Evolutionary conservation across 768 basidiomycete genomes (phyloP), one percentile per base, ranked within the genome.

Genomic region (Mycena maculata): DNA sequence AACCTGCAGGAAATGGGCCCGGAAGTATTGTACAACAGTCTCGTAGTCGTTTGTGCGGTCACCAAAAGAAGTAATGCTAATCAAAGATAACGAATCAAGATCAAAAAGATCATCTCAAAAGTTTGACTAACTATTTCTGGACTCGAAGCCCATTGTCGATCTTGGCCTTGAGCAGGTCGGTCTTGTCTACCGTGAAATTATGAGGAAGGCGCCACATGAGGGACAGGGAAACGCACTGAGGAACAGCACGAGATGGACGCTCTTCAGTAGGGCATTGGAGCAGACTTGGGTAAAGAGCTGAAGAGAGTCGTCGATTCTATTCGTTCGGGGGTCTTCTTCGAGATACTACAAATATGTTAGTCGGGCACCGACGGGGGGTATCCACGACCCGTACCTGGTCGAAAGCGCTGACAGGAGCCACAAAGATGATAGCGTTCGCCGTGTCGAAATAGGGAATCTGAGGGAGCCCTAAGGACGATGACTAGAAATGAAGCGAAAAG

Each of bases 231-330:
- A 79, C 88, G 38, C 77, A 87, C 87, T 88, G 11, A 88, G 79
- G 78, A 89, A 90, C 50, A 89, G 77, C 18, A 88, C 85, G 25
- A 88, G 73, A 73, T 87, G 84, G 27, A 88, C 90, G 41, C 85
- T 90, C 76, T 93, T 93, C 55, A 95, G 81, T 55, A 95, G 84
- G 36, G 86, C 85, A 75, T 94, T 95, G 36, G 91, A 90, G 74
- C 93, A 94, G 13, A 95, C 93, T 72, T 93, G 86, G 6, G 92
- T 94, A 77, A 94, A 95, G 25, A 95, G 82, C 78, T 93, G 93
- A n/a, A 95, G 79, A 1, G 93, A 94, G 75, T 95, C 94, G 68
- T 95, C 92, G 33, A 95, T 93, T 53, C 94, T 83, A 71, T 95
- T 95, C 42, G 91, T 91, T 63, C 90, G 86, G 30, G 91, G 90